Evolutionary conservation across 352 stramenopile genomes (phyloP).

Genomic region (Bremia lactucae): DNA sequence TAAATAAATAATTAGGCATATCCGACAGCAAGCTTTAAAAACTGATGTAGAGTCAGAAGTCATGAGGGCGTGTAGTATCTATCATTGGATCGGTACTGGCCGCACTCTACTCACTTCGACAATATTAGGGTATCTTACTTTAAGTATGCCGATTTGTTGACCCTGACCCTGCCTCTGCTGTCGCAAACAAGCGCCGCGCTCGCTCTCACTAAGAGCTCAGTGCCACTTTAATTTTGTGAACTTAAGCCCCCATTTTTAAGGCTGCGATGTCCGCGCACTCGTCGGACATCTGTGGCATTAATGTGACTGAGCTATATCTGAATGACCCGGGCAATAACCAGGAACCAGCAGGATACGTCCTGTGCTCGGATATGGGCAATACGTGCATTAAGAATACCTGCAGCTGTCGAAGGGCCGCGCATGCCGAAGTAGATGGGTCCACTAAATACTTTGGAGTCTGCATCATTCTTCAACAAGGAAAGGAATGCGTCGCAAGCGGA

Average conservation of each 20-base stretch:
- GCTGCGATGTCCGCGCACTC: constrained; percentile 5
- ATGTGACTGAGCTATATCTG: constrained; percentile 22
- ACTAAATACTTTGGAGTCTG: constrained; percentile 24
- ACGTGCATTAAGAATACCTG: constrained; percentile 27
- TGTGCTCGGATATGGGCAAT: constrained; percentile 21
- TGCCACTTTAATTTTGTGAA: constrained; percentile 17
- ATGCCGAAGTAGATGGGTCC: constrained; percentile 8
- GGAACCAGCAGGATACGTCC: constrained; percentile 16
- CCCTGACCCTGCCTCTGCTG: constrained; percentile 14
- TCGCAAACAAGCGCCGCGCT: constrained; percentile 1
- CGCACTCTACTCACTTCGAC: constrained; percentile 6
- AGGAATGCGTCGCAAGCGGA: constrained; percentile 15
- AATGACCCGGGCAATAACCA: constrained; percentile 20
- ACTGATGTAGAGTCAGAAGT: too few species aligned
- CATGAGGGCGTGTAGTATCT: too few species aligned
- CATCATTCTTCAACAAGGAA: constrained; percentile 12
- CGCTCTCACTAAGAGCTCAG: constrained; percentile 17
- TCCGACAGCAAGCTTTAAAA: too few species aligned
- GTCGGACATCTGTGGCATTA: constrained; percentile 14
- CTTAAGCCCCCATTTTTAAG: constrained; percentile 1
- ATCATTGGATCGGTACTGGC: constrained; percentile 20
- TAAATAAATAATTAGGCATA: too few species aligned
- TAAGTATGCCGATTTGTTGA: constrained; percentile 21
- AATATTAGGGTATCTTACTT: constrained; percentile 10
- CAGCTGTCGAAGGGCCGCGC: constrained; percentile 15